Percentiles rank a stretch among this genome's conserved stretches.
Evolutionary conservation across 768 basidiomycete genomes (phyloP).

Genomic region (Russula sp.): DNA sequence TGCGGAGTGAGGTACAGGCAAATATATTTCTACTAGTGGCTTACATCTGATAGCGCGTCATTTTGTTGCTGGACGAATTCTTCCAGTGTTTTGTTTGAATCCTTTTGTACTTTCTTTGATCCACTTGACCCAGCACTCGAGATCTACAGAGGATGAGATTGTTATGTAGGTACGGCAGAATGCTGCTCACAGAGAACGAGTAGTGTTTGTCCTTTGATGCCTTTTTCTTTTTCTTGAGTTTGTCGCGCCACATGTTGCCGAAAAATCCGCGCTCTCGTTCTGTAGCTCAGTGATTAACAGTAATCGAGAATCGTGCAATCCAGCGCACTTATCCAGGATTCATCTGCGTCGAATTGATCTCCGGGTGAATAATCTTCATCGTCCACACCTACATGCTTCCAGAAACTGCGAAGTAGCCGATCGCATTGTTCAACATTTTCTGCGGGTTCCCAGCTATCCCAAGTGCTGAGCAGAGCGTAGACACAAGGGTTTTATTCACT

Average conservation of each 20-base stretch:
- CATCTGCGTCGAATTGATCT: constrained; percentile 35
- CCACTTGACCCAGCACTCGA: constrained; percentile 2
- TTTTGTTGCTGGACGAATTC: constrained; percentile 19
- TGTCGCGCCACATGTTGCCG: constrained; percentile 4
- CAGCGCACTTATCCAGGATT: constrained; percentile 51
- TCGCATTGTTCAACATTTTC: constrained; percentile 50
- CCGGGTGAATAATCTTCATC: constrained; percentile 47
- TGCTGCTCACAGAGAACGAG: neutral
- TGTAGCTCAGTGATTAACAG: constrained; percentile 19
- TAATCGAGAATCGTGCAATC: neutral
- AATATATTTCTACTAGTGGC: neutral
- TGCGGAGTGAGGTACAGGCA: neutral
- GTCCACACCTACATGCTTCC: constrained; percentile 47
- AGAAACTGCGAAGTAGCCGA: constrained; percentile 54
- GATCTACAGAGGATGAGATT: constrained; percentile 2
- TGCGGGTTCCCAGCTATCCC: constrained; percentile 62
- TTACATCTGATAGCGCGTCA: constrained; percentile 15
- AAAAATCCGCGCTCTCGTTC: constrained; percentile 37
- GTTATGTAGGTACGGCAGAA: neutral
- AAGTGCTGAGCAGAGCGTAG: constrained; percentile 4
- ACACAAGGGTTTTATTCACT: neutral
- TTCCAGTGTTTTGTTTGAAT: constrained; percentile 20
- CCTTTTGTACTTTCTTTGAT: constrained; percentile 10
- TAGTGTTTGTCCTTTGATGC: constrained; percentile 15
- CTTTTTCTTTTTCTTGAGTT: constrained; percentile 19